Evolutionary conservation across 164 flowering plant species (phyloP).

Genomic region (Magnolia officinalis): DNA sequence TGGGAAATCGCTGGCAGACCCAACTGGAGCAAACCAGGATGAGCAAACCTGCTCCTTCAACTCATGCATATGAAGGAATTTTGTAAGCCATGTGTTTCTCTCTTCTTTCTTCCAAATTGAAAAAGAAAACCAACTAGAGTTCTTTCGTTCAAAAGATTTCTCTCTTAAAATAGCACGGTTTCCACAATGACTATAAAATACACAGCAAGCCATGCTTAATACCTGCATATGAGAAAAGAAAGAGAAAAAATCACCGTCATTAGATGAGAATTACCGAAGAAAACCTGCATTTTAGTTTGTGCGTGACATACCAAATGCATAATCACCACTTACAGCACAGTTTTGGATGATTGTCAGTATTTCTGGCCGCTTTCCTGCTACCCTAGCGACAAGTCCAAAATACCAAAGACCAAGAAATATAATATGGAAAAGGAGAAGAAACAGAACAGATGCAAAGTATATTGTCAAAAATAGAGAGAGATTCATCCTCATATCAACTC

Average conservation of each 20-base stretch:
- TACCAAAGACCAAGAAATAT: conserved; percentile 94
- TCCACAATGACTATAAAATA: conserved; percentile 97
- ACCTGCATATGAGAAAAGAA: conserved; percentile 50
- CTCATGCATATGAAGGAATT: conserved; percentile 66
- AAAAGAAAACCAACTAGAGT: conserved; percentile 56
- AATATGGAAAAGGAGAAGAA: conserved; percentile 85
- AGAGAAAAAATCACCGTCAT: not conserved
- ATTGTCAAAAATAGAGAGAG: conserved; percentile 87
- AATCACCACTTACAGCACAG: conserved; percentile 75
- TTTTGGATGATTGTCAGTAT: conserved; percentile 83
- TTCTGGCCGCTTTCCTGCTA: conserved; percentile 90
- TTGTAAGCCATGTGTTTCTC: conserved; percentile 65
- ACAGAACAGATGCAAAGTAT: conserved; percentile 71
- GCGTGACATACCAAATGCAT: not conserved
- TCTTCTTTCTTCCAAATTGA: conserved; percentile 67
- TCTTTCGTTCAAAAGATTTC: conserved; percentile 51
- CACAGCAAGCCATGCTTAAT: conserved; percentile 93
- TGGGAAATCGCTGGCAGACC: conserved; percentile 97
- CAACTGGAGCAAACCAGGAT: conserved; percentile 99
- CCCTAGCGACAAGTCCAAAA: conserved; percentile 94
- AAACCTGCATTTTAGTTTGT: not conserved
- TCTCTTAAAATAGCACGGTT: conserved; percentile 71
- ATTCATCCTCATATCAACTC: conserved; percentile 98
- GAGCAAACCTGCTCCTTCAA: conserved; percentile 88
- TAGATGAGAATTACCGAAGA: not conserved